Conservation (phyloP, 768 basidiomycete genomes). For the Mycena latifolia region DNA sequence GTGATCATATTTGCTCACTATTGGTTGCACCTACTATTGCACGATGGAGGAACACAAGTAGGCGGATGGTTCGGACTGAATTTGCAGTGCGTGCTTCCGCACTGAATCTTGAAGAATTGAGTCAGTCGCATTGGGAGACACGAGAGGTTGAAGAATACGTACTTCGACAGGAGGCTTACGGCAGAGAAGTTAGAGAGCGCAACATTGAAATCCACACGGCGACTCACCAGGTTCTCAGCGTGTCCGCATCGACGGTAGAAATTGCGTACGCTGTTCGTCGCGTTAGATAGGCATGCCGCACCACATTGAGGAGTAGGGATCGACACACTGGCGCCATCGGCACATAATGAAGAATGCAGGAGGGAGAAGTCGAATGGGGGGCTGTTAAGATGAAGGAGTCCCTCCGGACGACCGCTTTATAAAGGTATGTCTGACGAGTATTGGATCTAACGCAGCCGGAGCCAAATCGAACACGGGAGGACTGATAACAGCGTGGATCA, state of each 20-base stretch:
- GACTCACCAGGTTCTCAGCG: slow-evolving; percentile 53
- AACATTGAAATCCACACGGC: background rate
- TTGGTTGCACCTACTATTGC: slow-evolving; percentile 59
- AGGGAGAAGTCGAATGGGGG: no score
- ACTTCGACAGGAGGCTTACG: slow-evolving; percentile 34
- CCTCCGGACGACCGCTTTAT: no score
- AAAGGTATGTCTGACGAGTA: no score
- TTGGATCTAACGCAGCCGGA: no score
- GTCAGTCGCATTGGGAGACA: background rate
- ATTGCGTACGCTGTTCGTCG: slow-evolving; percentile 55
- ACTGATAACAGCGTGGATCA: no score
- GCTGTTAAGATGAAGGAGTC: no score
- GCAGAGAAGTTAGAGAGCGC: background rate
- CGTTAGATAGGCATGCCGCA: slow-evolving; percentile 7
- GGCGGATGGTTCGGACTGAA: slow-evolving; percentile 58
- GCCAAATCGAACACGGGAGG: no score
- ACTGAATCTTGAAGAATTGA: slow-evolving; percentile 52
- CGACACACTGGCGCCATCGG: slow-evolving; percentile 64
- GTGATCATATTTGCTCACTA: slow-evolving; percentile 53
- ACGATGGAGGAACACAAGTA: slow-evolving; percentile 54
- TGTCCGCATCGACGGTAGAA: slow-evolving; percentile 64
- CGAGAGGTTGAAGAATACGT: background rate
- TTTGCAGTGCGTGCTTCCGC: no score
- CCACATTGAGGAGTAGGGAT: slow-evolving; percentile 5
- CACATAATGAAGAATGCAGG: slow-evolving; percentile 53